Base-by-base conservation (phyloP, 225 moss, liverwort and hornwort genomes). In the Marchantia paleacea region DNA sequence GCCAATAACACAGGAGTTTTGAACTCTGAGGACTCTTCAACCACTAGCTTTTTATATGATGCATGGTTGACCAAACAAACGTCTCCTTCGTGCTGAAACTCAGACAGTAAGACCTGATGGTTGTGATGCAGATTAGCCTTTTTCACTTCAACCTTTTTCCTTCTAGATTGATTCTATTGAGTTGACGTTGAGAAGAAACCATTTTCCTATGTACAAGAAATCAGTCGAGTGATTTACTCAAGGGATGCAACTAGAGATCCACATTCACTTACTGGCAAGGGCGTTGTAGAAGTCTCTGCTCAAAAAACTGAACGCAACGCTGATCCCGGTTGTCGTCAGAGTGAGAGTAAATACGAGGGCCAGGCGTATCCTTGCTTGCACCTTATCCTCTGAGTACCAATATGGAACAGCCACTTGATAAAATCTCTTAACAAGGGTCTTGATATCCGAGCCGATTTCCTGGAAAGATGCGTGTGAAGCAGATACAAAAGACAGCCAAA, bases 261-360 rank as follows among this genome's bases (percentile, higher is more conserved):
- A 51, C n/a, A 72, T 50, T 4, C 80, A 80, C 96, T 88, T 86
- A 97, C 97, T 94, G 49, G 97, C 94, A 76, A 97, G 90, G 54
- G 97, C 94, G 84, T 94, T 97, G 80, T 97, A 93, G 81, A 97
- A 97, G 84, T 97, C 97, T 80, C 97, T 92, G 78, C 97, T 94
- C 72, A 97, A 87, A 76, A 94, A 97, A 87, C 93, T 97, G 89
- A 97, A 97, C 75, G 92, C 94, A 69, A 97, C 97, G 81, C 94
- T 97, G 60, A 97, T 97, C 63, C 93, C 94, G 51, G 97, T 94
- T 64, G 97, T 97, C 78, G 91, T 94, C 61, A 97, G 89, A 79
- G 94, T 97, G 72, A 97, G 93, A 58, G 90, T 87, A 87, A 97
- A 93, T 52, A 97, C 90, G 81, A 90, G 88, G 70, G 83, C 85